Evolutionary conservation across 106 monocot species (phyloP).

Genomic region (Vanilla planifolia): DNA sequence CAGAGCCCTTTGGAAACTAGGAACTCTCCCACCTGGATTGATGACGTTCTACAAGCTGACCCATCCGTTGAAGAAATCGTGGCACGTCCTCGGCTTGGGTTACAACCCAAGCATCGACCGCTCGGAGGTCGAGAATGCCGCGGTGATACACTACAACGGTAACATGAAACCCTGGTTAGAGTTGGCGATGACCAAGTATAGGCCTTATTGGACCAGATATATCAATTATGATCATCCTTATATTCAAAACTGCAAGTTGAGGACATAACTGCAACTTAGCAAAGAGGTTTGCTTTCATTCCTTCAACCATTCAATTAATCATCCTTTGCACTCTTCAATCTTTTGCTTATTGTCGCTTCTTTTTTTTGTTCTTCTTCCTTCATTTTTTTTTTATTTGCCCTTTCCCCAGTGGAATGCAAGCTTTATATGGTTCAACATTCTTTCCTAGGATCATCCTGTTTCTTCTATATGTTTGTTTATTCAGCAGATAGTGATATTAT

Average conservation of each 20-base stretch:
- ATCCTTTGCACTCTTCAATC: too few species aligned
- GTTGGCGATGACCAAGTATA: conserved; percentile 65
- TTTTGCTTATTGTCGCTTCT: too few species aligned
- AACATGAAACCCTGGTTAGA: conserved; percentile 82
- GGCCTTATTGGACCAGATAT: conserved; percentile 58
- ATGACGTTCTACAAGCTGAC: conserved; percentile 60
- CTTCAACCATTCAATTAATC: too few species aligned
- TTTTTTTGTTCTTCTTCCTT: too few species aligned
- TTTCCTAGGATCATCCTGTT: too few species aligned
- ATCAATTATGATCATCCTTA: conserved; percentile 60
- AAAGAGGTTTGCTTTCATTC: too few species aligned
- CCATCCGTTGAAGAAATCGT: conserved; percentile 56
- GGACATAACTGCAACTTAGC: background rate
- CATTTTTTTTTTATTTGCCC: too few species aligned
- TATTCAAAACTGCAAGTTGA: conserved; percentile 43
- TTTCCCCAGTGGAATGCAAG: too few species aligned
- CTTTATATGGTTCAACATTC: too few species aligned
- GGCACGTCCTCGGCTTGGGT: conserved; percentile 70
- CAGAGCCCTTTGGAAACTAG: conserved; percentile 63
- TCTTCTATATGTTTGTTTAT: too few species aligned
- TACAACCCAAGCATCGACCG: conserved; percentile 68
- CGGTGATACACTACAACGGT: conserved; percentile 65
- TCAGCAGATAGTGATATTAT: too few species aligned
- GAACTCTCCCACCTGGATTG: conserved; percentile 64
- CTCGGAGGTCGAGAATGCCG: conserved; percentile 57